These are phyloP conservation scores for Talaromyces sp. DNA, from an alignment of 2,329 filamentous ascomycete species.

Conservation along the genomic window DNA sequence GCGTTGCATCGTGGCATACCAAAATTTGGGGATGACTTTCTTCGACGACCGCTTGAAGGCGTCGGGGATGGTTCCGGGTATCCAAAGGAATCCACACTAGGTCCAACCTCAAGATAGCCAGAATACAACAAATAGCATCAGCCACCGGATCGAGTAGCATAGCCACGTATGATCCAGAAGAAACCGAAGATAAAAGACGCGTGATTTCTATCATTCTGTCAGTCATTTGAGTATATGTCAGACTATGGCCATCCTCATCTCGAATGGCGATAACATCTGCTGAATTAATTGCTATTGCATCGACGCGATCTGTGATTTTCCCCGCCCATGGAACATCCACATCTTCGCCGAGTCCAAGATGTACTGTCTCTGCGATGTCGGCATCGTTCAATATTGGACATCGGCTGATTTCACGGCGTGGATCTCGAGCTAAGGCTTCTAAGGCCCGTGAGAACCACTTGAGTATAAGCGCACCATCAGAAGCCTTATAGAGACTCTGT, in stretches of 20 bases:
- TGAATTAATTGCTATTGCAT: slow-evolving; percentile 28
- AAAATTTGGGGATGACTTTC: slow-evolving; percentile 30
- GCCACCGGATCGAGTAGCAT: not conserved
- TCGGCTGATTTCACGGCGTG: slow-evolving; percentile 22
- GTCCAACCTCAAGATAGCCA: slow-evolving; percentile 40
- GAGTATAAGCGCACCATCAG: slow-evolving; percentile 26
- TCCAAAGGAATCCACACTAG: slow-evolving; percentile 41
- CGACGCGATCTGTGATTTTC: slow-evolving; percentile 37
- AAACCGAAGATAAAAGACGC: not conserved
- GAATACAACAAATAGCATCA: slow-evolving; percentile 15
- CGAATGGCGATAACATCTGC: slow-evolving; percentile 27
- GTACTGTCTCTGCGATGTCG: slow-evolving; percentile 21
- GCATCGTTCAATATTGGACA: slow-evolving; percentile 19
- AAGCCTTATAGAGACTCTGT: slow-evolving; percentile 29
- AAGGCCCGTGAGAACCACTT: slow-evolving; percentile 26
- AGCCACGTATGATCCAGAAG: not conserved
- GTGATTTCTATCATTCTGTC: not conserved
- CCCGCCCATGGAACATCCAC: slow-evolving; percentile 28
- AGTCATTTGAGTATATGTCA: slow-evolving; percentile 34
- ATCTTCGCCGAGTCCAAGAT: slow-evolving; percentile 15
- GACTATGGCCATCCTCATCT: slow-evolving; percentile 23
- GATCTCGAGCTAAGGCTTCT: slow-evolving; percentile 21
- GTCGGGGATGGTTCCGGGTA: slow-evolving; percentile 24
- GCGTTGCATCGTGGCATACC: slow-evolving; percentile 26
- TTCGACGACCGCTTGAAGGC: slow-evolving; percentile 31